phyloP scores from a whole-genome alignment of 306 rosid genomes.

The Sindora glabra region DNA sequence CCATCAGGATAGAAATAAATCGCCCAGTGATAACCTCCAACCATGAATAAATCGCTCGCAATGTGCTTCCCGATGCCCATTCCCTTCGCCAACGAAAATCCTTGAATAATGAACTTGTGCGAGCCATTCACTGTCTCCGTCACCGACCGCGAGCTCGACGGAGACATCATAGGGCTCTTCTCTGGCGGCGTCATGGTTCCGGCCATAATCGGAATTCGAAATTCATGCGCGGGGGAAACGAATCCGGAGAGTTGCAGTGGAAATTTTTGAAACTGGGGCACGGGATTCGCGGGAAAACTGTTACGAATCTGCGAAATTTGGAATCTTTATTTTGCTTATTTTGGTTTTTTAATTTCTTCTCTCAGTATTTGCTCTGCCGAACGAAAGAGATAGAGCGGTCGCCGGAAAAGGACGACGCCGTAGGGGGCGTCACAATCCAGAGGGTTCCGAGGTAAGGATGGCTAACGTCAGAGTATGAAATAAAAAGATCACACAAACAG shows the following conservation, averaged over 20 bases:
- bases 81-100: conserved; percentile 73
- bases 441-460: background rate
- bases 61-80: conserved; percentile 86
- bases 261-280: background rate
- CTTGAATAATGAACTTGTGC: conserved; percentile 75
- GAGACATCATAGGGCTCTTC: conserved; percentile 16
- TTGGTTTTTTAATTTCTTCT: too few species aligned
- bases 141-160: conserved; percentile 65
- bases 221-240: background rate
- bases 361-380: background rate
- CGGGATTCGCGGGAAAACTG: conserved; percentile 10
- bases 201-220: conserved; percentile 12
- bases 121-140: conserved; percentile 79
- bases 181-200: background rate
- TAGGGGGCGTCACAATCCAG: background rate
- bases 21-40: conserved; percentile 84
- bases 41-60: conserved; percentile 65
- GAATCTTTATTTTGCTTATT: background rate
- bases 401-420: conserved; percentile 6
- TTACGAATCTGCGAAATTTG: background rate
- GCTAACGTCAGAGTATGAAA: background rate
- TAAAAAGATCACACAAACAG: background rate
- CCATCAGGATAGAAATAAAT: conserved; percentile 89
- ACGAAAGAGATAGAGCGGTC: background rate
- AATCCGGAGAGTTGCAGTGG: background rate